Percentiles rank a stretch among this genome's conserved stretches.
Evolutionary conservation across 805 yeast genomes (phyloP).

Genomic region (Barnettozyma wickerhamii): DNA sequence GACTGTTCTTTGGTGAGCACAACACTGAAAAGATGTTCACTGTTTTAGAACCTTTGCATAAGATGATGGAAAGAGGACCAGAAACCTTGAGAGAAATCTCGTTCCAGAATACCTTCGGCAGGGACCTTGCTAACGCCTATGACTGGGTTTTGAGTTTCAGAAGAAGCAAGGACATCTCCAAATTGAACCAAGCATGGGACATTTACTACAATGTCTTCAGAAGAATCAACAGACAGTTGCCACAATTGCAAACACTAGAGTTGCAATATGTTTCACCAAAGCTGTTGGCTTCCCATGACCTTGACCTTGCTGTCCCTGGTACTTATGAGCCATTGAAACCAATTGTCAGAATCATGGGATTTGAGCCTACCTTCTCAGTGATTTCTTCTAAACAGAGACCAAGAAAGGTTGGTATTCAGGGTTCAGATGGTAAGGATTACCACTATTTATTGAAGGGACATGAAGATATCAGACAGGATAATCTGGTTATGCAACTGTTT

Average conservation of each 20-base stretch:
- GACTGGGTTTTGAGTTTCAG: conserved; percentile 90
- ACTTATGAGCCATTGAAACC: conserved; percentile 85
- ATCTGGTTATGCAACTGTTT: conserved; percentile 94
- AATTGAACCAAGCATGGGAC: conserved; percentile 97
- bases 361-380: conserved; percentile 81
- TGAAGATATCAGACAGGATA: conserved; percentile 97
- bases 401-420: conserved; percentile 70
- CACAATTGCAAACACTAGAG: conserved; percentile 81
- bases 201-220: conserved; percentile 91
- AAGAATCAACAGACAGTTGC: conserved; percentile 82
- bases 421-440: conserved; percentile 90
- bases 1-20: conserved; percentile 89
- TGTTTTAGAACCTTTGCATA: conserved; percentile 84
- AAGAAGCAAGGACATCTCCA: conserved; percentile 79
- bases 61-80: conserved; percentile 79
- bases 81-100: conserved; percentile 91
- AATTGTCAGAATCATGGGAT: conserved; percentile 62
- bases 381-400: conserved; percentile 97
- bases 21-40: conserved; percentile 93
- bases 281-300: conserved; percentile 67
- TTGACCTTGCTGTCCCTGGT: conserved; percentile 91
- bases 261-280: conserved; percentile 93
- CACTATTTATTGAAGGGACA: conserved; percentile 86
- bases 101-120: conserved; percentile 88
- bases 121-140: conserved; percentile 87